Conservation (phyloP, 352 stramenopile species). For the Globisporangium camurandrum region DNA sequence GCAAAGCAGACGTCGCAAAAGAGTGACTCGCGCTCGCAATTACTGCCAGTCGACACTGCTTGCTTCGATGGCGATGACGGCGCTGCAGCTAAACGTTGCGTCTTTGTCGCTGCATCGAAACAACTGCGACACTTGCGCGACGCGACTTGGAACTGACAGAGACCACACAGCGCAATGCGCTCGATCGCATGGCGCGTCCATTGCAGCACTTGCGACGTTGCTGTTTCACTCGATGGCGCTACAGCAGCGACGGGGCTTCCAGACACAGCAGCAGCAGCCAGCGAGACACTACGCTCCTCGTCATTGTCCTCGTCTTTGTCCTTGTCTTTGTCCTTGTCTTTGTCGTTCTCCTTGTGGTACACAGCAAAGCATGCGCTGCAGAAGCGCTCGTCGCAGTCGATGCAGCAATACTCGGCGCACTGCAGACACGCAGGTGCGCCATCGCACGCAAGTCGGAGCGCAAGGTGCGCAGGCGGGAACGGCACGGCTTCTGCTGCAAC, state of each 20-base stretch:
- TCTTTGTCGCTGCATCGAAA: conserved; percentile 2
- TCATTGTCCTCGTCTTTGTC: too few species aligned
- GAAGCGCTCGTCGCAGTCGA: conserved; percentile 52
- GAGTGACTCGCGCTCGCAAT: conserved; percentile 16
- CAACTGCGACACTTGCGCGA: conserved; percentile 43
- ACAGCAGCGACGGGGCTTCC: too few species aligned
- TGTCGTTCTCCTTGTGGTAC: conserved; percentile 33
- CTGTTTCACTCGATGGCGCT: too few species aligned
- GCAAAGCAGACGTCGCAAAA: conserved; percentile 67
- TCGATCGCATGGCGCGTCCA: conserved; percentile 25
- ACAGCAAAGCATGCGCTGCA: conserved; percentile 29
- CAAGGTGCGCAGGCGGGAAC: conserved; percentile 27
- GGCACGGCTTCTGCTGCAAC: conserved; percentile 38
- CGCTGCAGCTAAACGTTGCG: conserved; percentile 1
- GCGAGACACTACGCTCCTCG: too few species aligned
- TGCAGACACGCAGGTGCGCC: conserved; percentile 26
- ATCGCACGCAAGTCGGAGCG: conserved; percentile 35
- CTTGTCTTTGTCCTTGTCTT: too few species aligned
- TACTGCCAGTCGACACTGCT: background rate
- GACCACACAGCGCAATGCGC: conserved; percentile 30
- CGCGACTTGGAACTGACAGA: conserved; percentile 61
- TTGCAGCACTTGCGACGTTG: too few species aligned
- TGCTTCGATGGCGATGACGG: conserved; percentile 5
- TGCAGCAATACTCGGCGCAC: conserved; percentile 55
- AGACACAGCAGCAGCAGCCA: too few species aligned